A percentile compares a stretch with the other conserved stretches of the same genome.
phyloP scores from a whole-genome alignment of 1,139 yeast species.

The Waltiozyma sp. region DNA sequence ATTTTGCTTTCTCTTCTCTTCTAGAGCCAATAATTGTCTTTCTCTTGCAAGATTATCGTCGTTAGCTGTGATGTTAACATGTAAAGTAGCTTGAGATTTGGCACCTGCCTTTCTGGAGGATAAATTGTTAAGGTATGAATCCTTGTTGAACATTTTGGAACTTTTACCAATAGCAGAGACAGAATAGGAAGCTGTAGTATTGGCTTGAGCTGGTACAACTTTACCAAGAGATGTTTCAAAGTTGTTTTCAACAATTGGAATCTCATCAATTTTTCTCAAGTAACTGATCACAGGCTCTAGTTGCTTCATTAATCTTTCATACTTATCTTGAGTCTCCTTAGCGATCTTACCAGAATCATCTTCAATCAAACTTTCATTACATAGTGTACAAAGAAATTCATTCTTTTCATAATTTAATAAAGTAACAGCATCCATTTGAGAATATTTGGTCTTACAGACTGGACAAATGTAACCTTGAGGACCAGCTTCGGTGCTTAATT shows the following conservation, averaged over 20 bases:
- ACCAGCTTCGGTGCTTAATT: slow-evolving; percentile 70
- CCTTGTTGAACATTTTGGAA: slow-evolving; percentile 26
- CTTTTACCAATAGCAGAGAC: slow-evolving; percentile 32
- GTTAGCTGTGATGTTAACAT: slow-evolving; percentile 81
- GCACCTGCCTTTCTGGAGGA: slow-evolving; percentile 29
- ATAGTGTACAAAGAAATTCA: slow-evolving; percentile 75
- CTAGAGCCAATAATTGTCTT: slow-evolving; percentile 52
- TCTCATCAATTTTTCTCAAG: slow-evolving; percentile 77
- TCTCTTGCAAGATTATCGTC: slow-evolving; percentile 69
- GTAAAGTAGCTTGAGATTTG: slow-evolving; percentile 52
- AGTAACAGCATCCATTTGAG: slow-evolving; percentile 82
- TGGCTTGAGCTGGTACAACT: slow-evolving; percentile 77
- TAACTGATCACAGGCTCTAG: slow-evolving; percentile 80
- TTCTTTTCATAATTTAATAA: slow-evolving; percentile 69
- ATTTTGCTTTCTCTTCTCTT: slow-evolving; percentile 79
- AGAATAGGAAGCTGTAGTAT: slow-evolving; percentile 52
- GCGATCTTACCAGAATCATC: slow-evolving; percentile 86
- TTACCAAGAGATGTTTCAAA: slow-evolving; percentile 71
- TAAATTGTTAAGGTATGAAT: slow-evolving; percentile 25
- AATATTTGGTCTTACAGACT: slow-evolving; percentile 66
- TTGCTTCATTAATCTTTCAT: slow-evolving; percentile 80
- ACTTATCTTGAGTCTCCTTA: slow-evolving; percentile 66
- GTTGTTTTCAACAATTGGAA: slow-evolving; percentile 75
- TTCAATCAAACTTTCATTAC: slow-evolving; percentile 66
- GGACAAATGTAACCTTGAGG: slow-evolving; percentile 95